phyloP scores from a whole-genome alignment of 805 yeast genomes.

The Metschnikowia dekortorum region DNA sequence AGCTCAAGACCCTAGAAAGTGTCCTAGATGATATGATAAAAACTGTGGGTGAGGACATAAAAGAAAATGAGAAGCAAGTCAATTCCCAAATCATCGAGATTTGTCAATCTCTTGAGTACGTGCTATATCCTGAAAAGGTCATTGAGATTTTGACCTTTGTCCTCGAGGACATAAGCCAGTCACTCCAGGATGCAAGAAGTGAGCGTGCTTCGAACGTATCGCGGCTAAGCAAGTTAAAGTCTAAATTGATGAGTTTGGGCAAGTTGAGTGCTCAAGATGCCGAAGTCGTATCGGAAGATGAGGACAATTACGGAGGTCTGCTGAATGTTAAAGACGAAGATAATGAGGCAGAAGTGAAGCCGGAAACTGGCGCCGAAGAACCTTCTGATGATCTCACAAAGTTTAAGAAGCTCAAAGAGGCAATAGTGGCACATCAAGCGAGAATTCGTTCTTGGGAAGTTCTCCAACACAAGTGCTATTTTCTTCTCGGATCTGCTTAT shows the following conservation, averaged over 20 bases:
- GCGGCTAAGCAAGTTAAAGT: not conserved
- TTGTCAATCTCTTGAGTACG: slow-evolving; percentile 68
- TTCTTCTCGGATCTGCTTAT: slow-evolving; percentile 71
- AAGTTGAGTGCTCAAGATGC: slow-evolving; percentile 22
- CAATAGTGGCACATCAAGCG: slow-evolving; percentile 18
- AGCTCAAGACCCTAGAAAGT: slow-evolving; percentile 50
- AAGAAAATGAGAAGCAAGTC: slow-evolving; percentile 46
- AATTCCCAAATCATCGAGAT: slow-evolving; percentile 43
- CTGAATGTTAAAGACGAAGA: not conserved
- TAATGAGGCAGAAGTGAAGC: not conserved
- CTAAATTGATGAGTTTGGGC: slow-evolving; percentile 2
- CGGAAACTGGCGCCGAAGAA: not conserved
- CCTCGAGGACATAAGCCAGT: slow-evolving; percentile 9
- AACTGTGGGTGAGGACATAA: slow-evolving; percentile 47
- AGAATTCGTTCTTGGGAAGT: slow-evolving; percentile 51
- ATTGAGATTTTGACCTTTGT: slow-evolving; percentile 42
- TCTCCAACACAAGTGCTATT: slow-evolving; percentile 68
- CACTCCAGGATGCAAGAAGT: not conserved
- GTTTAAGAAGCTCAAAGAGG: slow-evolving; percentile 20
- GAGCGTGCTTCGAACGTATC: slow-evolving; percentile 1
- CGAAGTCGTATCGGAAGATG: slow-evolving; percentile 5
- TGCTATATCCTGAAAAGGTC: slow-evolving; percentile 49
- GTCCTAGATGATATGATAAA: slow-evolving; percentile 64
- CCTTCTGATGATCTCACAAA: slow-evolving; percentile 4
- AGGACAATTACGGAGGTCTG: not conserved